phyloP scores from a whole-genome alignment of 2,329 filamentous ascomycete species.

The Pseudopyrenochaeta lycopersici region DNA sequence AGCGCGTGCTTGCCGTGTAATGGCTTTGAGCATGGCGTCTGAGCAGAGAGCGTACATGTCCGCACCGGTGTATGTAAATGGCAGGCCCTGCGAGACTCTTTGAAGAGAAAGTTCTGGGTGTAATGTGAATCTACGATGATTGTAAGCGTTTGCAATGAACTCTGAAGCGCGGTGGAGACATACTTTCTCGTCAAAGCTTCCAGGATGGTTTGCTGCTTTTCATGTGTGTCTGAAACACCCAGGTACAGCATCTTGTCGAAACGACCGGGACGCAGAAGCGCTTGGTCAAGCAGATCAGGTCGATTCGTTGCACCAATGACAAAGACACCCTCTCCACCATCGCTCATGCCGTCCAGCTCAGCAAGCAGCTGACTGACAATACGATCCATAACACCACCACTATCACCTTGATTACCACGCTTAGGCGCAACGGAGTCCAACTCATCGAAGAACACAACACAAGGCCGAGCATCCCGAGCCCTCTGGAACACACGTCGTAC shows the following conservation, averaged over 20 bases:
- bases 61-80: constrained; percentile 96
- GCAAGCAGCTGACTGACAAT: constrained; percentile 95
- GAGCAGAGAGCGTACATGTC: constrained; percentile 98
- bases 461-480: constrained; percentile 84
- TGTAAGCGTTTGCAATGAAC: constrained; percentile 1
- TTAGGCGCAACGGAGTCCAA: constrained; percentile 94
- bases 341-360: constrained; percentile 97
- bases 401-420: constrained; percentile 95
- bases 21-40: constrained; percentile 98
- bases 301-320: constrained; percentile 97
- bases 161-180: constrained; percentile 48
- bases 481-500: constrained; percentile 89
- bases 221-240: constrained; percentile 94
- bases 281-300: constrained; percentile 90
- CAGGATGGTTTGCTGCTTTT: constrained; percentile 93
- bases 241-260: constrained; percentile 99
- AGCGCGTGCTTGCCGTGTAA: constrained; percentile 84
- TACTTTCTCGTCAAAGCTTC: constrained; percentile 95
- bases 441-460: constrained; percentile 94
- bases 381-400: constrained; percentile 96
- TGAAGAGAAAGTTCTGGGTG: constrained; percentile 79
- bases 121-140: constrained; percentile 75
- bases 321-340: constrained; percentile 86
- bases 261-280: constrained; percentile 84
- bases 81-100: constrained; percentile 77